phyloP scores from a whole-genome alignment of 2,329 filamentous ascomycete species.

The Clarireedia homoeocarpa region DNA sequence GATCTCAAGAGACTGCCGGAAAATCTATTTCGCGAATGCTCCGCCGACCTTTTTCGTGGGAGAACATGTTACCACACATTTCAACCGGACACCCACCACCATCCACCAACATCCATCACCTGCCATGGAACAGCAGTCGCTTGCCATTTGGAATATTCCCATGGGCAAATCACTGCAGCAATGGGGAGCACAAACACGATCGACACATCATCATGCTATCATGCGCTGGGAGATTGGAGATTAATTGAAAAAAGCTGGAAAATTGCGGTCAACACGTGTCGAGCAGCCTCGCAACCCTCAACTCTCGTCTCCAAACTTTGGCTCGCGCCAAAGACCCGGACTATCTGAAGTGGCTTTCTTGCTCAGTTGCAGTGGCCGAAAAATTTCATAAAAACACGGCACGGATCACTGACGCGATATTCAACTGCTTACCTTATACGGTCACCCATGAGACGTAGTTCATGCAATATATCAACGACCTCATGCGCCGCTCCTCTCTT shows the following conservation, averaged over 20 bases:
- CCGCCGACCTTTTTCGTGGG: not conserved
- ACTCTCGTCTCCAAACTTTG: constrained; percentile 8
- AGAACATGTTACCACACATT: not conserved
- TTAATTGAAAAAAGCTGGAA: not conserved
- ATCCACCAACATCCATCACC: not conserved
- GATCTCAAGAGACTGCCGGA: not conserved
- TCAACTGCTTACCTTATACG: not conserved
- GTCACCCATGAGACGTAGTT: not conserved
- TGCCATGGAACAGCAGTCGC: not conserved
- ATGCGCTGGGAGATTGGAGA: not conserved
- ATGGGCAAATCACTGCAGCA: not conserved
- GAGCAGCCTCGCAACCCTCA: not conserved
- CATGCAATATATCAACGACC: not conserved
- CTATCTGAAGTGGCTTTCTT: not conserved
- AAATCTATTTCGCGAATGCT: not conserved
- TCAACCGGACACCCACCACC: not conserved
- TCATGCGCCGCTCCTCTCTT: not conserved
- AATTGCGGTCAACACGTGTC: constrained; percentile 5
- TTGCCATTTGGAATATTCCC: not conserved
- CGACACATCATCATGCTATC: not conserved
- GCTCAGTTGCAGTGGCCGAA: not conserved
- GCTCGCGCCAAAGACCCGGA: not conserved
- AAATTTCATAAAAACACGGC: not conserved
- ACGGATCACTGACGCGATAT: not conserved
- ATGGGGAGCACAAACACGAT: constrained; percentile 1